Base-by-base conservation (phyloP, 331 rosid species). In the Pyrus hybrid region DNA sequence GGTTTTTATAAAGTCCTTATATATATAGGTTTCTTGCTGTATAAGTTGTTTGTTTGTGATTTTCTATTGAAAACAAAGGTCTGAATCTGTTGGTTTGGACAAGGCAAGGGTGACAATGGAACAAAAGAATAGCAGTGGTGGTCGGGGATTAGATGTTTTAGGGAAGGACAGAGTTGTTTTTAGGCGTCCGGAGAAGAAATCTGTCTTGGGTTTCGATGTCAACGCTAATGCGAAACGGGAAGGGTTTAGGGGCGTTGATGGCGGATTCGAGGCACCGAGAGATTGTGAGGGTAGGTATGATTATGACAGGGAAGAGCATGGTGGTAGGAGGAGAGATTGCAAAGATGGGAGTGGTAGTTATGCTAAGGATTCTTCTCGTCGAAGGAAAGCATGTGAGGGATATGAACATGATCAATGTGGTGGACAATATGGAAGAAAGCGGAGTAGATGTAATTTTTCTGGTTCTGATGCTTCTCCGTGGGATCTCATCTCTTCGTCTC, bases 401-500 rank as follows among this genome's bases (percentile, higher is more conserved):
- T 81, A 88, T 79, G 94, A 86, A 73, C 82, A 25, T 79, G 91
- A 84, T n/a, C 63, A 82, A 63, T 63, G 21, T 63, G 35, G 67
- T 68, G 86, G 90, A 72, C 78, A 73, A 60, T 41, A 76, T 79
- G 86, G 78, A 73, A 80, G 84, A 74, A 94, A 85, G 76, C 86
- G 88, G 79, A 78, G 77, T 82, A 86, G 92, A 92, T 79, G 81
- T 70, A 96, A 88, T 69, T 77, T 86, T 81, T 86, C 98, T 67
- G 86, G 4, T 18, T 51, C 57, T 51, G 22, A 18, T 51, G 57
- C 0, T 81, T 94, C 96, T 70, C 96, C 97, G 5, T 94, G 99
- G 99, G 99, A 95, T 81, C 88, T 87, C 20, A 80, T 92, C 62
- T 92, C 97, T 68, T 93, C 97, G 28, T 90, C 97, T 51, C 99